Conservation (phyloP, 192 early-diverging fungal genomes). For the Linnemannia hyalina region DNA sequence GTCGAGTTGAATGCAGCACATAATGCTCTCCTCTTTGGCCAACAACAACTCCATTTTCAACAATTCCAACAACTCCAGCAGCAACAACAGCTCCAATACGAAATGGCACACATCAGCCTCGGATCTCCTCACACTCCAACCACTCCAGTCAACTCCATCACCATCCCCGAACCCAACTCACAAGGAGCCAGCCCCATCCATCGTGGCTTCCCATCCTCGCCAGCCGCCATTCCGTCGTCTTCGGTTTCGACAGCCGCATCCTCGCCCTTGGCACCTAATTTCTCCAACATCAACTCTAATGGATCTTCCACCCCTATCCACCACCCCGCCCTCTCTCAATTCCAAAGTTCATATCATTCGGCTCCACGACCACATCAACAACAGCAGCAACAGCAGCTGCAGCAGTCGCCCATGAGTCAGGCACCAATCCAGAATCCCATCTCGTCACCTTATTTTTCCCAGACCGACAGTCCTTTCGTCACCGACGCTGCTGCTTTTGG, state of each 20-base stretch:
- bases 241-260: background rate
- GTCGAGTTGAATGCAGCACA: slow-evolving; percentile 6
- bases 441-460: background rate
- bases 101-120: slow-evolving; percentile 33
- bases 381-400: background rate
- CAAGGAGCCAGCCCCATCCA: background rate
- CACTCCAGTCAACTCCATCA: slow-evolving; percentile 3
- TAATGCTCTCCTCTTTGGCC: slow-evolving; percentile 15
- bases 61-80: slow-evolving; percentile 24
- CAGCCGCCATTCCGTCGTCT: background rate
- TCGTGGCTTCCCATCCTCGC: background rate
- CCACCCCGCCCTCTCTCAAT: background rate
- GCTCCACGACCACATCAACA: slow-evolving; percentile 1
- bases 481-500: background rate
- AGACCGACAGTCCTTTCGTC: slow-evolving; percentile 4
- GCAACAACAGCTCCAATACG: slow-evolving; percentile 36
- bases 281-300: slow-evolving; percentile 4
- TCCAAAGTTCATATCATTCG: background rate
- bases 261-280: background rate
- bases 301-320: background rate
- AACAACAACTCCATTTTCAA: slow-evolving; percentile 17
- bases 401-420: background rate
- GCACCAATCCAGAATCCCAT: background rate
- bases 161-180: background rate
- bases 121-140: slow-evolving; percentile 23